Evolutionary conservation across 768 basidiomycete species (phyloP), one percentile per base, ranked within the genome.

Genomic region (Boletellus ananiceps): DNA sequence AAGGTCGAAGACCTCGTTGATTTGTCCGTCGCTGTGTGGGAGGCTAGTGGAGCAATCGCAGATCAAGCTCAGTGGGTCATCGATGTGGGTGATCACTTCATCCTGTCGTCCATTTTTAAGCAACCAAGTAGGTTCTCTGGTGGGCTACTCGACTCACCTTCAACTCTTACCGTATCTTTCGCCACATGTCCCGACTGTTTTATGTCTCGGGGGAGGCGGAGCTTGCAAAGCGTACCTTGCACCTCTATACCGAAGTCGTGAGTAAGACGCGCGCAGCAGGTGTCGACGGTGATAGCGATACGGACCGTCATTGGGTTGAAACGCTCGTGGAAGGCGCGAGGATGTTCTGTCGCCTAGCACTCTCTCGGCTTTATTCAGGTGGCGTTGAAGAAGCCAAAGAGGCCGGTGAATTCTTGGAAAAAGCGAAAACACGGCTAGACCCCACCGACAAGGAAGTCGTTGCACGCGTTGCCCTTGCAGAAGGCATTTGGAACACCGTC

Each of bases 91-190:
- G 19, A 47, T 35, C 13, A 40, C 46, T 52, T 38, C 8, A 9
- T 47, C 33, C 19, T 44, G 0, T 27, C 42, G 5, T 16, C 19
- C 0, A 36, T 27, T 47, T 47, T 35, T 51, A 44, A 46, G 15
- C 25, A 34, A 12, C n/a, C 1, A 36, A 40, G 31, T 64, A 89
- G 88, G 79, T 92, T 18, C 76, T 97, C 2, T 95, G 92, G 88
- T 93, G 92, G 92, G 87, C 92, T 1, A 93, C 92, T 8, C 83
- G 86, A 18, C 78, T 93, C 18, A 98, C 95, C 0, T 96, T 97
- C 74, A 93, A 96, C 62, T 94, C 90, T 0, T 86, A 86, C 51
- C 80, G 83, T 8, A 72, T 97, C 8, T 79, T 90, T 47, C 83
- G 94, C 1, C 89, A 96, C 66, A 84, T 97, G 75, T 81, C 82